Base-by-base conservation (phyloP, 139 green algal genomes). In the Volvox reticuliferus region DNA sequence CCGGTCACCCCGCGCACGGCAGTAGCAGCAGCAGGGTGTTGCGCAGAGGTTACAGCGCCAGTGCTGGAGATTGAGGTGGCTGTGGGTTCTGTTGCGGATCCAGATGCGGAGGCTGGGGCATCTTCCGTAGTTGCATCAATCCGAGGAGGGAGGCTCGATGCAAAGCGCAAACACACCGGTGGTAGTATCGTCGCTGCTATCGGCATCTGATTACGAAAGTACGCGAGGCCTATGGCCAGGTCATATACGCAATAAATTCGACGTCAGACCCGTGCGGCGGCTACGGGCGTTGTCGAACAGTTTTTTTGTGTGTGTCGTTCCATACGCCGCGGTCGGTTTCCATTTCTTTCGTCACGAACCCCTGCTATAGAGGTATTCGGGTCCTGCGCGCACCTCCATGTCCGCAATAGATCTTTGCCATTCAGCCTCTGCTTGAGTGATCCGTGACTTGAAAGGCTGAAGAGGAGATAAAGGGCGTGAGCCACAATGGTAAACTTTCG, bases 151-250 rank as follows among this genome's bases (percentile, higher is more conserved):
- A 24, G 21, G n/a, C n/a, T n/a, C n/a, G n/a, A n/a, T n/a, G n/a
- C n/a, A n/a, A n/a, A 73, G 65, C 44, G 44, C 44, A 55, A 55
- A 28, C 21, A 73, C 65, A 73, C 2, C 65, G 16, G 65, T 28
- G 24, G 65, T 28, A 73, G 65, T 73, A 28, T 16, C 65, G 65
- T 73, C 65, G 65, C 24, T 12, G 30, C 30, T 24, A 35, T 61
- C 33, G 3, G 16, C 33, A 55, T 20, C n/a, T 19, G 28, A 79
- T 33, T 1, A 32, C 26, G 73, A 79, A 18, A 20, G 69, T 30
- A 26, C 81, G n/a, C 86, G 62, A 75, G 87, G 0, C 68, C 87
- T 28, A 91, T 91, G 87, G 76, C 87, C 3, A 61, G 76, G 12
- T 86, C 76, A 12, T 91, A 91, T 55, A 75, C 33, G 24, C 61